A percentile compares a stretch with the other conserved stretches of the same genome.
Evolutionary conservation across 768 basidiomycete species (phyloP).

Genomic region (Daedalea quercina): DNA sequence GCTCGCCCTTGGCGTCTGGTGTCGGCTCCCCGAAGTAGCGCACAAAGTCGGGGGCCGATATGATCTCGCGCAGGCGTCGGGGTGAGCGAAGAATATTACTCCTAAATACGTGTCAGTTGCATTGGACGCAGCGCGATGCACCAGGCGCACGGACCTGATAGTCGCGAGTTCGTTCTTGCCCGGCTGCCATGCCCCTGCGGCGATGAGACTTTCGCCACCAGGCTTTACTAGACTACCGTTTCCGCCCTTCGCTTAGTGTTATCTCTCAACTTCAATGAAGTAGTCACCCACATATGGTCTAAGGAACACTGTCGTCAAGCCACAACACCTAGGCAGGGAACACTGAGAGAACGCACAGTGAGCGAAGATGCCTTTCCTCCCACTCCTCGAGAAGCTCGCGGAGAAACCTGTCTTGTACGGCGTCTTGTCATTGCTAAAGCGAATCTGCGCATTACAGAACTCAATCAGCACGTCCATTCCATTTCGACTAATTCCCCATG

Average conservation of each 20-base stretch:
- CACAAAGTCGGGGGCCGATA: constrained; percentile 68
- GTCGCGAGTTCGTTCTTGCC: constrained; percentile 72
- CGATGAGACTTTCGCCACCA: constrained; percentile 63
- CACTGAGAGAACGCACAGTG: constrained; percentile 48
- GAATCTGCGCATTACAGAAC: constrained; percentile 39
- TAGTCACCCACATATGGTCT: constrained; percentile 57
- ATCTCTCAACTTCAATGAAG: neutral
- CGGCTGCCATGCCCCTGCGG: constrained; percentile 77
- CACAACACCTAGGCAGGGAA: neutral
- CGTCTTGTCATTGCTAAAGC: constrained; percentile 93
- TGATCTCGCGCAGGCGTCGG: constrained; percentile 53
- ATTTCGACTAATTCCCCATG: too few species aligned
- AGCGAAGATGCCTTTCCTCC: constrained; percentile 87
- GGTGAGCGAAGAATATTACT: constrained; percentile 59
- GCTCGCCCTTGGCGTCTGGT: constrained; percentile 52
- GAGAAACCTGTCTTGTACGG: constrained; percentile 86
- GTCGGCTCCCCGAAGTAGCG: constrained; percentile 66
- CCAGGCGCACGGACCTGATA: constrained; percentile 40
- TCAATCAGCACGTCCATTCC: neutral
- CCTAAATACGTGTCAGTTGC: constrained; percentile 23
- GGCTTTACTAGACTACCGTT: too few species aligned
- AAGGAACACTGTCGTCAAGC: neutral
- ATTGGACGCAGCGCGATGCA: neutral
- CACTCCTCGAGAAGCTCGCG: constrained; percentile 82
- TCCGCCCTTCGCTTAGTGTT: too few species aligned